phyloP scores from a whole-genome alignment of 306 rosid genomes.

The Lagenaria siceraria region DNA sequence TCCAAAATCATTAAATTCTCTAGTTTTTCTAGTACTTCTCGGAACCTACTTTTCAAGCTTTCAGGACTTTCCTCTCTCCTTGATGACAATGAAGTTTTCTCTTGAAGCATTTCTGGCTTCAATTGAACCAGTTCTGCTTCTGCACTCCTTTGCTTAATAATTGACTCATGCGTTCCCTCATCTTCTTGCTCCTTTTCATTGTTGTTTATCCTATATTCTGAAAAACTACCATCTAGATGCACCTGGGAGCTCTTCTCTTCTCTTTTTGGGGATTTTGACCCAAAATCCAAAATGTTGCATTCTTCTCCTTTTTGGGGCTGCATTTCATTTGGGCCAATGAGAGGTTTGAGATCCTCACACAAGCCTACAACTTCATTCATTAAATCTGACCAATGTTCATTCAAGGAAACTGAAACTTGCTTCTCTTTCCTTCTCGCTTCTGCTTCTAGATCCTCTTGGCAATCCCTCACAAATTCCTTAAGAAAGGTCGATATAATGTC shows the following conservation, averaged over 20 bases:
- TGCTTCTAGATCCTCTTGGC: slow-evolving; percentile 28
- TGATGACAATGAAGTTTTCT: slow-evolving; percentile 14
- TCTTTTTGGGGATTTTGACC: background rate
- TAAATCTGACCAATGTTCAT: slow-evolving; percentile 36
- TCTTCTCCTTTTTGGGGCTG: slow-evolving; percentile 10
- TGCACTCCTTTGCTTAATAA: slow-evolving; percentile 29
- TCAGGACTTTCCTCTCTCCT: slow-evolving; percentile 26
- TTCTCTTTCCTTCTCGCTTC: slow-evolving; percentile 23
- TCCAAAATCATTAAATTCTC: slow-evolving; percentile 31
- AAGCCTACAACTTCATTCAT: slow-evolving; percentile 39
- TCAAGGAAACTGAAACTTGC: slow-evolving; percentile 17
- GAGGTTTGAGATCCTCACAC: slow-evolving; percentile 26
- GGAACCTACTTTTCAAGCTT: slow-evolving; percentile 27
- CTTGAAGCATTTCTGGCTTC: slow-evolving; percentile 24
- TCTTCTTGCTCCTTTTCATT: slow-evolving; percentile 19
- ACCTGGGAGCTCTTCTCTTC: slow-evolving; percentile 20
- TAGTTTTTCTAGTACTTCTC: slow-evolving; percentile 22
- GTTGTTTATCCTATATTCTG: slow-evolving; percentile 11
- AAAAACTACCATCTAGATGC: background rate
- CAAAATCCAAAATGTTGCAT: background rate
- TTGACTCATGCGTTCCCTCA: slow-evolving; percentile 3
- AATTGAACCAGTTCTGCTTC: slow-evolving; percentile 33
- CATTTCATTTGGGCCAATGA: slow-evolving; percentile 2
- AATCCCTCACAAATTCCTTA: slow-evolving; percentile 36
- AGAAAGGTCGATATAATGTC: slow-evolving; percentile 32